Conservation (phyloP, 495 filamentous ascomycete genomes). For the Podospora didyma region DNA sequence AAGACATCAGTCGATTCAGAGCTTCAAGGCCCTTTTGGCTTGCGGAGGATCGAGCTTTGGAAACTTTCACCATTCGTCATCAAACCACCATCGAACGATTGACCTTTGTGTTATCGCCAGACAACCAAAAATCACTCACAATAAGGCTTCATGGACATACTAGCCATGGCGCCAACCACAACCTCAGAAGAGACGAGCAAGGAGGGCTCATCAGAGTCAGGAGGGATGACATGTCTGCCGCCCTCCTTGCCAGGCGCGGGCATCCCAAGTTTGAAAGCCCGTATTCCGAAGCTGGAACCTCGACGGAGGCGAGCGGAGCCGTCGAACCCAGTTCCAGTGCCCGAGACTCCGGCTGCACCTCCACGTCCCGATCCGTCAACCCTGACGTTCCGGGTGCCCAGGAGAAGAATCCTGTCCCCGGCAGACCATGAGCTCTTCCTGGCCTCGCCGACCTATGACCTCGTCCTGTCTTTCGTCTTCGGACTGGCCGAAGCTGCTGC, state of each 20-base stretch:
- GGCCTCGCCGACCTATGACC: conserved; percentile 68
- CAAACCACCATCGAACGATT: background rate
- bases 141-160: no score
- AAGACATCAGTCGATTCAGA: conserved; percentile 5
- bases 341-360: conserved; percentile 68
- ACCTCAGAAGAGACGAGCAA: background rate
- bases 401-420: conserved; percentile 71
- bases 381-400: conserved; percentile 61
- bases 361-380: conserved; percentile 61
- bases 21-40: background rate
- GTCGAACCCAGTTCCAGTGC: conserved; percentile 58
- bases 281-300: conserved; percentile 65
- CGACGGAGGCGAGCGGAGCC: conserved; percentile 52
- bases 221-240: conserved; percentile 18
- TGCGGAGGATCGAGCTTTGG: background rate
- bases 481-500: conserved; percentile 76
- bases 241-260: conserved; percentile 7
- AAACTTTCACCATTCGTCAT: background rate
- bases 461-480: conserved; percentile 82
- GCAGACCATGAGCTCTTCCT: conserved; percentile 81
- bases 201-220: background rate
- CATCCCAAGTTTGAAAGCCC: conserved; percentile 57
- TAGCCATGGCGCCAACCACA: conserved; percentile 8
- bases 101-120: background rate
- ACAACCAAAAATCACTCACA: background rate